Evolutionary conservation across 1,284 basidiomycete genomes (phyloP).

Genomic region (Cystobasidium sp.): DNA sequence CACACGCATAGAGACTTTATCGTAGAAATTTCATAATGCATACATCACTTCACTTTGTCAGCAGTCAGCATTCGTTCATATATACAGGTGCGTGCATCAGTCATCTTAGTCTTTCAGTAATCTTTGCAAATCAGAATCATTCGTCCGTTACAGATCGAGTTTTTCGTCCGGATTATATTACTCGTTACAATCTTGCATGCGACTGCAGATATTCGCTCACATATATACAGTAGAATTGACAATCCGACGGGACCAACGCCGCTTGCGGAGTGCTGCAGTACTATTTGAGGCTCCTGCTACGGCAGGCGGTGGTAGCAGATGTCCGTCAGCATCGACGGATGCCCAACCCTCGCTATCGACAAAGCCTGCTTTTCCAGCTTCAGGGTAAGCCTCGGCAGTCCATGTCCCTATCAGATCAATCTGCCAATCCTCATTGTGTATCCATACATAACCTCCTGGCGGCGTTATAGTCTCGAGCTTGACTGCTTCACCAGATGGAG

Average conservation of each 20-base stretch:
- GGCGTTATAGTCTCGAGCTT: slow-evolving; percentile 35
- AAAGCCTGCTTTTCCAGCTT: neutral
- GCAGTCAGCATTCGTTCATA: too few species aligned
- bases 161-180: neutral
- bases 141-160: too few species aligned
- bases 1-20: too few species aligned
- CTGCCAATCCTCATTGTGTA: slow-evolving; percentile 30
- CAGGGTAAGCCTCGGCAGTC: slow-evolving; percentile 7
- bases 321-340: slow-evolving; percentile 29
- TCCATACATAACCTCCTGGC: slow-evolving; percentile 33
- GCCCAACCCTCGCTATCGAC: slow-evolving; percentile 39
- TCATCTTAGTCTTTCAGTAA: too few species aligned
- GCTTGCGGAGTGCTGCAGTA: slow-evolving; percentile 23
- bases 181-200: neutral
- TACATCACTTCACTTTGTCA: too few species aligned
- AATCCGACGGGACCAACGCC: slow-evolving; percentile 35
- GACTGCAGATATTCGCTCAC: neutral
- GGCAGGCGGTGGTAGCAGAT: neutral
- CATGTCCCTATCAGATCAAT: slow-evolving; percentile 31
- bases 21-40: too few species aligned
- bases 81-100: too few species aligned
- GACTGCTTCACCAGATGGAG: neutral
- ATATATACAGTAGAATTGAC: slow-evolving; percentile 23
- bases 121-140: too few species aligned
- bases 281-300: neutral